Evolutionary conservation across 2,329 filamentous ascomycete genomes (phyloP).

Genomic region (Epichloe festucae): DNA sequence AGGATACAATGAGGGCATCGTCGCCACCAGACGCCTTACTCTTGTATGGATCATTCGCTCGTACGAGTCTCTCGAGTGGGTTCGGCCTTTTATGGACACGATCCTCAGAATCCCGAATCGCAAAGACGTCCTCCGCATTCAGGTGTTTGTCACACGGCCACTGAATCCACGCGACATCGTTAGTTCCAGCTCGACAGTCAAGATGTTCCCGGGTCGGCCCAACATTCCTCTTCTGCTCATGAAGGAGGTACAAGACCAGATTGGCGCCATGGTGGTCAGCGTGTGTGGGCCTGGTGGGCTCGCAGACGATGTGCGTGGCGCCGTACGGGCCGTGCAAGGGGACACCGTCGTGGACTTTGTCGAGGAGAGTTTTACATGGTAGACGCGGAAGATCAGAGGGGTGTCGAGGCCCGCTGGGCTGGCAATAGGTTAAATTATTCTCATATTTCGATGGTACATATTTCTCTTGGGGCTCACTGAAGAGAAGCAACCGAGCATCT

Average conservation of each 20-base stretch:
- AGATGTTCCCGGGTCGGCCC: conserved; percentile 84
- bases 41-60: conserved; percentile 91
- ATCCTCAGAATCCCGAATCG: conserved; percentile 69
- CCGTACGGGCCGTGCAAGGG: conserved; percentile 51
- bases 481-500: background rate
- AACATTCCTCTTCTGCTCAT: conserved; percentile 68
- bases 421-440: conserved; percentile 1
- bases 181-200: conserved; percentile 65
- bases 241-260: conserved; percentile 68
- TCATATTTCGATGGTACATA: background rate
- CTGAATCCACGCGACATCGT: conserved; percentile 71
- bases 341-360: conserved; percentile 57
- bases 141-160: conserved; percentile 83
- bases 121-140: conserved; percentile 70
- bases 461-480: background rate
- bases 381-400: conserved; percentile 7
- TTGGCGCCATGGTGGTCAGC: conserved; percentile 79
- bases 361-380: conserved; percentile 66
- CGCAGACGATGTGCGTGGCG: conserved; percentile 61
- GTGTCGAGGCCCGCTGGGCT: too few relatives aligned
- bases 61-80: conserved; percentile 83
- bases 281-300: conserved; percentile 66
- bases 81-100: conserved; percentile 68
- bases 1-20: conserved; percentile 54
- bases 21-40: conserved; percentile 68